Evolutionary conservation across 2,329 filamentous ascomycete genomes (phyloP), one percentile per base, ranked within the genome.

Genomic region (Drechslerella coelobrocha): DNA sequence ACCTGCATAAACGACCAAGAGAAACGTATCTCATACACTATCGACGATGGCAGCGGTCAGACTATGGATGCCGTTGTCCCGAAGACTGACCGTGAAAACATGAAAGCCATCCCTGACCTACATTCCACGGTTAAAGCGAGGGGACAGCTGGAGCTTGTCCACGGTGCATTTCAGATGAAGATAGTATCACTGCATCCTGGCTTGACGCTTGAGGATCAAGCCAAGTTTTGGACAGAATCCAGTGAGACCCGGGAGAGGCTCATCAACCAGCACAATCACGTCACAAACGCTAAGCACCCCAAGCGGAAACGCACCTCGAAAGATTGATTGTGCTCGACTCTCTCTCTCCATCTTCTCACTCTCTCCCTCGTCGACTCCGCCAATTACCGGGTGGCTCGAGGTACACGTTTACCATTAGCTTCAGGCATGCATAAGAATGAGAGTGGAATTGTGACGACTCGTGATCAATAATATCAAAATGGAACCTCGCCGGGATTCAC

Each of bases 31-130:
- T n/a, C 60, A 2, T 63, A 47, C 41, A 63, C 47, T 37, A 63
- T 71, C 45, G 66, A 71, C 59, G 66, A 71, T 48, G 66, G 66
- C 26, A 71, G 66, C 48, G 66, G 66, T 10, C 59, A 71, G 43
- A 60, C 48, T 47, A 63, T 71, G 7, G 62, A 60, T 29, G 66
- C 59, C 19, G 48, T 71, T 21, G 59, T 37, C n/a, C 23, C 23
- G 1, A 52, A 21, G 21, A 29, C 48, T 9, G 19, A 12, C 23
- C 29, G 27, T 21, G 17, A n/a, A 19, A 24, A 23, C 2, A n/a
- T 47, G 17, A 60, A 59, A 37, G 41, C 55, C 53, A 39, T 71
- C 52, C 66, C 66, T 47, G 23, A 52, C 39, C 37, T 71, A 45
- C 66, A 71, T 62, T 62, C 59, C 43, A 63, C 54, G 0, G 59